Evolutionary conservation across 2,329 filamentous ascomycete species (phyloP).

Genomic region (Aspergillus sp.): DNA sequence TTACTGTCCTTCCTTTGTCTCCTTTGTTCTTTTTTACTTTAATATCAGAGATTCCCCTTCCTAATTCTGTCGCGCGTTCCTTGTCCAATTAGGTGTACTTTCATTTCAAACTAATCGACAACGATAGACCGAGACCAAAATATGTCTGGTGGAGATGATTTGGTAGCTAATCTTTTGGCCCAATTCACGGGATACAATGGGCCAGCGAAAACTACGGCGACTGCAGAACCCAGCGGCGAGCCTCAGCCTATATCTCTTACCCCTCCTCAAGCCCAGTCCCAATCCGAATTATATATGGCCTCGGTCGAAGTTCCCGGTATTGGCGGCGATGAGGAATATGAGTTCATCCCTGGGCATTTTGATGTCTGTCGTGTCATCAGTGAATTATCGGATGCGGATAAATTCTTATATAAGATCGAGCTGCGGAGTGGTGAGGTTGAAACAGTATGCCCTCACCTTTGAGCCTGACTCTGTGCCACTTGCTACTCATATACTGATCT

Average conservation of each 20-base stretch:
- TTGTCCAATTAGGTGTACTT: too few relatives aligned
- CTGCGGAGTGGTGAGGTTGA: constrained; percentile 32
- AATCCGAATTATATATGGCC: constrained; percentile 1
- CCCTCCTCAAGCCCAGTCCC: neutral
- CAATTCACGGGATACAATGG: constrained; percentile 3
- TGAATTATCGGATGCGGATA: constrained; percentile 17
- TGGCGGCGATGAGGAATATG: constrained; percentile 28
- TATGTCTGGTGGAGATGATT: constrained; percentile 9
- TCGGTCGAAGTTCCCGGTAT: constrained; percentile 29
- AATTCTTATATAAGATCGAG: constrained; percentile 26
- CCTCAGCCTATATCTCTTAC: neutral
- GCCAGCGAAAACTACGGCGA: too few relatives aligned
- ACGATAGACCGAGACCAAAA: too few relatives aligned
- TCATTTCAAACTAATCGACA: too few relatives aligned
- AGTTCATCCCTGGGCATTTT: constrained; percentile 36
- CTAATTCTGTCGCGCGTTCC: too few relatives aligned
- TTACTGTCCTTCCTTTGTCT: too few relatives aligned
- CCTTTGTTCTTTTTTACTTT: too few relatives aligned
- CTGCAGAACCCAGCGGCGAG: too few relatives aligned
- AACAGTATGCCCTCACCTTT: constrained; percentile 23
- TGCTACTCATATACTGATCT: constrained; percentile 1
- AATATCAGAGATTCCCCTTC: too few relatives aligned
- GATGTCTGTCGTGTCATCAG: constrained; percentile 25
- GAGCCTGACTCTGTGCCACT: neutral
- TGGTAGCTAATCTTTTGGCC: constrained; percentile 15